phyloP scores from a whole-genome alignment of 108 stramenopile species.

The Pelagomonas calceolata region DNA sequence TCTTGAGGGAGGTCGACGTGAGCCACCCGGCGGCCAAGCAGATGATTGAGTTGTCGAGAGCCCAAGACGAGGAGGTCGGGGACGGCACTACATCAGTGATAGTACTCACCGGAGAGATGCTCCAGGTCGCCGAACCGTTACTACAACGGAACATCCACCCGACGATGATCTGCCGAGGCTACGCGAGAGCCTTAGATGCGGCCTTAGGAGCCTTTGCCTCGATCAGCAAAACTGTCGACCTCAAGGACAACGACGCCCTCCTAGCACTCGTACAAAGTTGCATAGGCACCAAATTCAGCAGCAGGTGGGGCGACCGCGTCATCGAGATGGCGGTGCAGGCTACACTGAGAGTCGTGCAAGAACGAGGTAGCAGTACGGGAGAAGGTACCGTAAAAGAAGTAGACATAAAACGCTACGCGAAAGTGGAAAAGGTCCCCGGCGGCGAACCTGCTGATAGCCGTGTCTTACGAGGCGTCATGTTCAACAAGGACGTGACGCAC shows the following conservation, averaged over 20 bases:
- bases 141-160: slow-evolving; percentile 81
- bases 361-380: slow-evolving; percentile 12
- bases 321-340: slow-evolving; percentile 95
- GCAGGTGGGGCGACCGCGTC: slow-evolving; percentile 89
- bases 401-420: slow-evolving; percentile 97
- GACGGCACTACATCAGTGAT: slow-evolving; percentile 99
- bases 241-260: slow-evolving; percentile 71
- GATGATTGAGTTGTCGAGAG: slow-evolving; percentile 95
- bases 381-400: slow-evolving; percentile 57
- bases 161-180: slow-evolving; percentile 89
- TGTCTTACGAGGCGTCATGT: slow-evolving; percentile 96
- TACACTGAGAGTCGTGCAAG: slow-evolving; percentile 64
- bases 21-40: slow-evolving; percentile 98
- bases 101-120: slow-evolving; percentile 95
- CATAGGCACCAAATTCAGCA: slow-evolving; percentile 94
- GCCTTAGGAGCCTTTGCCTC: slow-evolving; percentile 79
- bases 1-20: slow-evolving; percentile 97
- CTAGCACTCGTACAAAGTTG: slow-evolving; percentile 74
- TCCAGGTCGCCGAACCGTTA: slow-evolving; percentile 93
- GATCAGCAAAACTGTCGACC: slow-evolving; percentile 69
- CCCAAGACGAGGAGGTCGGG: slow-evolving; percentile 99
- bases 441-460: slow-evolving; percentile 81
- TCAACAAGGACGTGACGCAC: slow-evolving; percentile 98
- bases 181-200: slow-evolving; percentile 78
- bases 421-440: slow-evolving; percentile 99